A percentile compares a stretch with the other conserved stretches of the same genome.
phyloP scores from a whole-genome alignment of 805 yeast species.

The Candida incommunis region DNA sequence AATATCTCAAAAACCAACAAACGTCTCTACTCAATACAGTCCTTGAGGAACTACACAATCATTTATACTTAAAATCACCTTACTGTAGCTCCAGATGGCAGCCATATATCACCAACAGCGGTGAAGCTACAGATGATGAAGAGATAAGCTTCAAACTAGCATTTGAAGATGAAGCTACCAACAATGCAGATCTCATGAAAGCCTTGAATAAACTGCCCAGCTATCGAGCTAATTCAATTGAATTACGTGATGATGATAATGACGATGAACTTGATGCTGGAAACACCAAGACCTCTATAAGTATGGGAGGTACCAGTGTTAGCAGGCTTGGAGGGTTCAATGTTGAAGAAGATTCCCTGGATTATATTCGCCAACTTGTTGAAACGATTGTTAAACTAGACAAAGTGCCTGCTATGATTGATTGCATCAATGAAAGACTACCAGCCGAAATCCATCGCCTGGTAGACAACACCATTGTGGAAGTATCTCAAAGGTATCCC shows the following conservation, averaged over 20 bases:
- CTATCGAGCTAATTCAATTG: neutral
- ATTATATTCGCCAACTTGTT: constrained; percentile 38
- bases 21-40: constrained; percentile 47
- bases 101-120: constrained; percentile 12
- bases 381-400: constrained; percentile 46
- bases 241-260: neutral
- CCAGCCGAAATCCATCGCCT: constrained; percentile 51
- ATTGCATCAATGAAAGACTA: constrained; percentile 37
- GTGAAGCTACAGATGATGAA: constrained; percentile 1
- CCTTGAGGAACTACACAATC: constrained; percentile 61
- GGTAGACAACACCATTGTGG: constrained; percentile 48
- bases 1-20: constrained; percentile 24
- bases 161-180: neutral
- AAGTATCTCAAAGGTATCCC: constrained; percentile 43
- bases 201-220: neutral
- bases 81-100: constrained; percentile 19
- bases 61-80: constrained; percentile 45
- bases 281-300: too few relatives aligned
- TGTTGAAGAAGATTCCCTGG: constrained; percentile 32
- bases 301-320: too few relatives aligned
- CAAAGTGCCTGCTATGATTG: constrained; percentile 43
- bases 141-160: neutral
- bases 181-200: neutral
- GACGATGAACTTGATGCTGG: neutral
- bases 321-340: neutral